A percentile compares a stretch with the other conserved stretches of the same genome.
Evolutionary conservation across 2,329 filamentous ascomycete genomes (phyloP).

Genomic region (Colletotrichum tabaci): DNA sequence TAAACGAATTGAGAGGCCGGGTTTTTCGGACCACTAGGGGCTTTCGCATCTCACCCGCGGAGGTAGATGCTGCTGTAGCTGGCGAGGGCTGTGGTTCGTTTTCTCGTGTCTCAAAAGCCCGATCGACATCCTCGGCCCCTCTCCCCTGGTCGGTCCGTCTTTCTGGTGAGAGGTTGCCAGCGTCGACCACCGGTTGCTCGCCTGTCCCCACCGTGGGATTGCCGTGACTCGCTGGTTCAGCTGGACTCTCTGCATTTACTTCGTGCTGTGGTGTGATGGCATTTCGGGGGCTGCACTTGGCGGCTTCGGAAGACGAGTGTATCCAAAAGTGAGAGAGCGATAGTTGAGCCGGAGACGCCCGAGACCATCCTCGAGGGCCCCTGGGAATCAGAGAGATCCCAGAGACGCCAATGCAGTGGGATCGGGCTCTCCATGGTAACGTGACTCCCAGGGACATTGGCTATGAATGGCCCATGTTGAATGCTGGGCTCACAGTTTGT

Average conservation of each 20-base stretch:
- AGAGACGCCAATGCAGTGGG: conserved; percentile 49
- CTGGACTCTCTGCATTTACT: not conserved
- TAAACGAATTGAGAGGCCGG: not conserved
- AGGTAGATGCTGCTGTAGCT: not conserved
- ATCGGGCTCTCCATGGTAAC: conserved; percentile 59
- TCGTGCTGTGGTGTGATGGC: not conserved
- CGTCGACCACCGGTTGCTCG: not conserved
- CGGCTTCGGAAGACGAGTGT: conserved; percentile 14
- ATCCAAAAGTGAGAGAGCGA: conserved; percentile 15
- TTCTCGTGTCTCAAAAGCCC: not conserved
- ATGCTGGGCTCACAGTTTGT: conserved; percentile 31
- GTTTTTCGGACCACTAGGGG: not conserved
- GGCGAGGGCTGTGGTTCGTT: not conserved
- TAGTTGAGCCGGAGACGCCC: conserved; percentile 28
- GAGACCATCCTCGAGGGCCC: conserved; percentile 39
- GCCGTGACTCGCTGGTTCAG: not conserved
- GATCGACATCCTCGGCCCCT: not conserved
- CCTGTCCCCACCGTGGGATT: not conserved
- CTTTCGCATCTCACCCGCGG: not conserved
- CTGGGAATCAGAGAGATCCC: conserved; percentile 44
- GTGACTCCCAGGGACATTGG: conserved; percentile 64
- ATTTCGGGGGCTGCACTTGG: conserved; percentile 1
- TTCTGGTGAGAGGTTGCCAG: not conserved
- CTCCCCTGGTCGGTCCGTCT: conserved; percentile 1
- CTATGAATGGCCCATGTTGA: conserved; percentile 58